phyloP scores from a whole-genome alignment of 176 grass and related monocot genomes.

The Eremochloa ophiuroides region DNA sequence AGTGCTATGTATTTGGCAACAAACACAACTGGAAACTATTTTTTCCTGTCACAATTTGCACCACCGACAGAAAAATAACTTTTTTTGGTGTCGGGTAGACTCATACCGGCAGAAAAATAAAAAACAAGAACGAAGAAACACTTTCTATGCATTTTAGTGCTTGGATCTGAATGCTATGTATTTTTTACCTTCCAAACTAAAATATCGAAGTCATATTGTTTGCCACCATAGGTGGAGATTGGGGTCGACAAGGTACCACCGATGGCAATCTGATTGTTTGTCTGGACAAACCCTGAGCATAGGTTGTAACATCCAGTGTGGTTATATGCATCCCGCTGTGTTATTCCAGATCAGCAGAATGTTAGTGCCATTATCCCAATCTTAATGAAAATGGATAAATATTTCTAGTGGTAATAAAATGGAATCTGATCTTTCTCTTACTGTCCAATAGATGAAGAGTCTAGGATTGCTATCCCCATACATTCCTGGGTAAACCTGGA shows the following conservation, averaged over 20 bases:
- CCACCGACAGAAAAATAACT: no score
- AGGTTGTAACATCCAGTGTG: constrained; percentile 82
- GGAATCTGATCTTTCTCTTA: constrained; percentile 37
- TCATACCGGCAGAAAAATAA: no score
- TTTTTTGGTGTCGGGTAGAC: no score
- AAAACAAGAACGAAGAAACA: no score
- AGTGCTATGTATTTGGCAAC: no score
- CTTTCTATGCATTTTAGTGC: no score
- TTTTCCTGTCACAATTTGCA: no score
- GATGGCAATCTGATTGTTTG: constrained; percentile 70
- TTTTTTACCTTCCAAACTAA: constrained; percentile 80
- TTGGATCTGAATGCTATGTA: constrained; percentile 29
- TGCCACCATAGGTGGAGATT: constrained; percentile 54
- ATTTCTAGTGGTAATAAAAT: neutral
- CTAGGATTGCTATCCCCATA: constrained; percentile 66
- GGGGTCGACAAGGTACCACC: constrained; percentile 63
- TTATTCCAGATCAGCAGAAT: constrained; percentile 9
- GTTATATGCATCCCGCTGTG: constrained; percentile 70
- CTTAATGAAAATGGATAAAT: neutral
- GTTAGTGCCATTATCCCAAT: neutral
- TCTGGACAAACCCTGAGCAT: constrained; percentile 75
- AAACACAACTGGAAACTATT: no score
- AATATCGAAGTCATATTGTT: constrained; percentile 70
- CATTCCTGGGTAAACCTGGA: constrained; percentile 62
- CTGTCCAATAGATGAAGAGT: constrained; percentile 81